Evolutionary conservation across 2,329 filamentous ascomycete species (phyloP).

Genomic region (Cladosporium sp.): DNA sequence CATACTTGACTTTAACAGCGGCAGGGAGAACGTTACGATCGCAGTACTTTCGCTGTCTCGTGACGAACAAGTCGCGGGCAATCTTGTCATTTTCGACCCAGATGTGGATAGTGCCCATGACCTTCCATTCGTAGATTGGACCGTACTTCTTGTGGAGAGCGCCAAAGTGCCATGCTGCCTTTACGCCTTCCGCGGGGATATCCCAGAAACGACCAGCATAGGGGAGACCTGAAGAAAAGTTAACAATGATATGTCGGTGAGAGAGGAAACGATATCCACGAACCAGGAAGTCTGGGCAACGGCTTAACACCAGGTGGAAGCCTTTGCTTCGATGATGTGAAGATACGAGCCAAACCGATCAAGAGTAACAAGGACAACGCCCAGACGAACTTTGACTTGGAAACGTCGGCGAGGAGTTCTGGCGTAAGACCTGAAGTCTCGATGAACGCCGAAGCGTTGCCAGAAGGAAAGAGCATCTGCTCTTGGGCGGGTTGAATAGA

Average conservation of each 20-base stretch:
- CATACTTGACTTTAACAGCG: constrained; percentile 28
- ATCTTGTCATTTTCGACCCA: constrained; percentile 34
- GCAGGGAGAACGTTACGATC: constrained; percentile 33
- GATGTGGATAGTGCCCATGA: constrained; percentile 30
- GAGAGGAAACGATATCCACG: background rate
- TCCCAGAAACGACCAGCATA: constrained; percentile 31
- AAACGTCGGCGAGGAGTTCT: constrained; percentile 8
- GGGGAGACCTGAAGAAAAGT: constrained; percentile 22
- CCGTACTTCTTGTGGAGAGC: constrained; percentile 31
- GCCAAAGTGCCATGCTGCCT: constrained; percentile 32
- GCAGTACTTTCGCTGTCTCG: constrained; percentile 29
- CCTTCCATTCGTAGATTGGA: constrained; percentile 32
- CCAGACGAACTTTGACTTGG: constrained; percentile 14
- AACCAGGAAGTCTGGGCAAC: constrained; percentile 21
- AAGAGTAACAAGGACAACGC: constrained; percentile 14
- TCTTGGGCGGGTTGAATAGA: constrained; percentile 10
- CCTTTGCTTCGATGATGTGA: constrained; percentile 16
- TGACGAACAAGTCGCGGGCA: constrained; percentile 31
- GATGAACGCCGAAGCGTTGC: constrained; percentile 8
- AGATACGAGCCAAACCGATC: constrained; percentile 13
- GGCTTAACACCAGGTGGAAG: constrained; percentile 22
- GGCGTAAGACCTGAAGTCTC: constrained; percentile 8
- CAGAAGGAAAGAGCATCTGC: constrained; percentile 11
- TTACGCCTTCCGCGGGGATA: constrained; percentile 29
- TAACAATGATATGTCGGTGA: background rate